These are phyloP conservation scores for Biancaea sappan DNA, from an alignment of 306 rosid genomes.

Conservation along the genomic window DNA sequence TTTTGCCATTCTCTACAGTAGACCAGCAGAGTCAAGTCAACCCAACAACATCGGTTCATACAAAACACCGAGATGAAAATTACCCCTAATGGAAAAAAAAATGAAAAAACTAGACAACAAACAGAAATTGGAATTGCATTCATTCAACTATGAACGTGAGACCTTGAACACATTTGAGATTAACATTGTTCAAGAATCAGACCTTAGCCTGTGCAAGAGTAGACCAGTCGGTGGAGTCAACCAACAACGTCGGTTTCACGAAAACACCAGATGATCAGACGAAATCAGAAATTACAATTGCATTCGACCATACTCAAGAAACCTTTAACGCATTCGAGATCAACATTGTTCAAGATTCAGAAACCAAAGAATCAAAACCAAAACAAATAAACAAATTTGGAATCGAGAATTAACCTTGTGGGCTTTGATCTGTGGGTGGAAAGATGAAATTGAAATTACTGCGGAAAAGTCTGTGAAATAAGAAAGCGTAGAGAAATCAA, in stretches of 20 bases:
- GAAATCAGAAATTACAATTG: not conserved
- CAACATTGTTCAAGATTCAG: not conserved
- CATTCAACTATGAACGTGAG: not conserved
- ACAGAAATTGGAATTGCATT: slow-evolving; percentile 17
- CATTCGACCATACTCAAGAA: not conserved
- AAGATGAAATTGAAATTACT: not conserved
- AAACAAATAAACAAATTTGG: not conserved
- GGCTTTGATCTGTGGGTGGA: not conserved
- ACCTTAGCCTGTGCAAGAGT: not conserved
- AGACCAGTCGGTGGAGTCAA: slow-evolving; percentile 37
- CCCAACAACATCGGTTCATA: slow-evolving; percentile 1
- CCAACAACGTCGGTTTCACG: not conserved
- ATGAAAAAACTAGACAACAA: not conserved
- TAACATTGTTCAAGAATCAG: not conserved
- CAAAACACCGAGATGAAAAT: not conserved
- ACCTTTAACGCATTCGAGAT: not conserved
- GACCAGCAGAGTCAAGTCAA: too few species aligned
- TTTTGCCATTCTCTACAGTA: too few species aligned
- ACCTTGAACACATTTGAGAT: not conserved
- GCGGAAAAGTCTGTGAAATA: not conserved
- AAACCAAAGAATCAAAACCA: not conserved
- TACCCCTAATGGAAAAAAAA: not conserved
- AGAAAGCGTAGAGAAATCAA: not conserved
- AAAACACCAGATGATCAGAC: too few species aligned
- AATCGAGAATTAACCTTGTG: slow-evolving; percentile 10